These are phyloP conservation scores for Curvularia sp. DNA, from an alignment of 2,329 filamentous ascomycete species.

Conservation along the genomic window DNA sequence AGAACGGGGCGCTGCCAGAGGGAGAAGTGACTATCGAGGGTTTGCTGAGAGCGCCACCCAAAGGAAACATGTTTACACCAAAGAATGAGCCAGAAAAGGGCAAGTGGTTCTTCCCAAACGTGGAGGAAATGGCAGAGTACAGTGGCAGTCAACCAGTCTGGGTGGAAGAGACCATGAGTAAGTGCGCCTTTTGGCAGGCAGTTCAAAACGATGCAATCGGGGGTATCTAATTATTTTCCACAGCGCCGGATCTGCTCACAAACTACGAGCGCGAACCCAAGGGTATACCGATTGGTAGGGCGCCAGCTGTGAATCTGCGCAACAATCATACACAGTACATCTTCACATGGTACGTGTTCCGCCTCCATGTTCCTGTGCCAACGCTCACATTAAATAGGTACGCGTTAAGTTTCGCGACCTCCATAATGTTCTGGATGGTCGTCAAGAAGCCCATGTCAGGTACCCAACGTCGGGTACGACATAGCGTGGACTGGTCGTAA, in stretches of 20 bases:
- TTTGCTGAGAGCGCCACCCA: constrained; percentile 85
- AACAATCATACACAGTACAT: constrained; percentile 99
- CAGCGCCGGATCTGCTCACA: constrained; percentile 79
- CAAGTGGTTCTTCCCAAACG: constrained; percentile 95
- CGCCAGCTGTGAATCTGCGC: constrained; percentile 87
- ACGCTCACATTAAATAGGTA: constrained; percentile 68
- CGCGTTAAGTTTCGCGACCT: constrained; percentile 80
- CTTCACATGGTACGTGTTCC: constrained; percentile 82
- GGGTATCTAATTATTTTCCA: constrained; percentile 40
- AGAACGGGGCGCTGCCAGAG: constrained; percentile 67
- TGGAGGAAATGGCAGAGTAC: constrained; percentile 85
- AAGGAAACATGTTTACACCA: constrained; percentile 98
- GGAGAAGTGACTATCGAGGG: constrained; percentile 83
- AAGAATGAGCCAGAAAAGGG: constrained; percentile 82
- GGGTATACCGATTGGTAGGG: constrained; percentile 87
- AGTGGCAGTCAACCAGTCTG: constrained; percentile 87
- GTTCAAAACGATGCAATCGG: background rate
- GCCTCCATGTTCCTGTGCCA: background rate
- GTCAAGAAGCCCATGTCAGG: constrained; percentile 83
- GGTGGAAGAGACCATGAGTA: constrained; percentile 96
- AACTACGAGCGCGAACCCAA: constrained; percentile 77
- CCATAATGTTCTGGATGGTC: constrained; percentile 97
- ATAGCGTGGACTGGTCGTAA: constrained; percentile 75
- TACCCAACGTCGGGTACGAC: constrained; percentile 74
- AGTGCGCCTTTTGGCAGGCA: constrained; percentile 18